phyloP scores from a whole-genome alignment of 148 eudicot species.

The Camellia sinensis region DNA sequence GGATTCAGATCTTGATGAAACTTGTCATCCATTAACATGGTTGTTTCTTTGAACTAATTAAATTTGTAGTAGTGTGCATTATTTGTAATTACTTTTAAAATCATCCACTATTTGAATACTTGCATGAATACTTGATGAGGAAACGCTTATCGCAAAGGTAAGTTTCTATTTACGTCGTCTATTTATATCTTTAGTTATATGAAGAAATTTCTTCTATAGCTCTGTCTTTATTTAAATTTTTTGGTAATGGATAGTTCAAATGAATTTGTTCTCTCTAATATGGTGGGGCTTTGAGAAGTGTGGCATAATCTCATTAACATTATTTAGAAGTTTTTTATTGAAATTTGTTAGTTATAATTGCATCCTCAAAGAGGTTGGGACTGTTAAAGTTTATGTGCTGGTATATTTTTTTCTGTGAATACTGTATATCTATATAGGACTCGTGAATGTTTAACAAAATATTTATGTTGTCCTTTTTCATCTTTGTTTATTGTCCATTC shows the following conservation, averaged over 20 bases:
- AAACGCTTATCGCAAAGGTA: neutral
- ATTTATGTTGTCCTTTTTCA: neutral
- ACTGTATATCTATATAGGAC: neutral
- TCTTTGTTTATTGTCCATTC: neutral
- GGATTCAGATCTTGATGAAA: neutral
- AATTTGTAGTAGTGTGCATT: neutral
- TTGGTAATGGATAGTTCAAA: neutral
- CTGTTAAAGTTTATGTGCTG: neutral
- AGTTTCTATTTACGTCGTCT: neutral
- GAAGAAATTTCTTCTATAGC: neutral
- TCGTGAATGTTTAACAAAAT: neutral
- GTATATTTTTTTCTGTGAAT: neutral
- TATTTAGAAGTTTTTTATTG: no score
- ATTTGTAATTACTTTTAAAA: neutral
- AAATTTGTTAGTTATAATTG: no score
- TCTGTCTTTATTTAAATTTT: neutral
- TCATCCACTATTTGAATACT: neutral
- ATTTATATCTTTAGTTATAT: neutral
- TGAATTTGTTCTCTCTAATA: neutral
- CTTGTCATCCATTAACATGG: neutral
- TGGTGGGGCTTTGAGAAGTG: neutral
- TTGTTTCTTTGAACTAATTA: neutral
- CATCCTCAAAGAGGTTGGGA: no score
- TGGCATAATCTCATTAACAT: no score
- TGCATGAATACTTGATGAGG: neutral